phyloP scores from a whole-genome alignment of 108 stramenopile genomes.

The Asterionellopsis glacialis region DNA sequence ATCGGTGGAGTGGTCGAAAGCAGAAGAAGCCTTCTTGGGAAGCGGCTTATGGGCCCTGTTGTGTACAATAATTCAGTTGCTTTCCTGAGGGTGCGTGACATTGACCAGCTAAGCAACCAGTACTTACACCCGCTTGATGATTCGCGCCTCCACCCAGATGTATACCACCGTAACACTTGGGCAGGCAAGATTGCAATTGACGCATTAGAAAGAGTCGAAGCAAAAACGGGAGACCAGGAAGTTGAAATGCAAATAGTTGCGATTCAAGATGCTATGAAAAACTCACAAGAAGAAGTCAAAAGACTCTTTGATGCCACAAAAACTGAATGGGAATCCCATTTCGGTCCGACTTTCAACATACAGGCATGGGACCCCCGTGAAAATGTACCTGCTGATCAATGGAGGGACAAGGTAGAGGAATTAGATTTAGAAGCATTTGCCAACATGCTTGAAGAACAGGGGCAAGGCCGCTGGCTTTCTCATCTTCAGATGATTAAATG shows the following conservation, averaged over 20 bases:
- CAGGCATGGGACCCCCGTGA: conserved; percentile 69
- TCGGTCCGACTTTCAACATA: conserved; percentile 70
- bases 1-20: conserved; percentile 61
- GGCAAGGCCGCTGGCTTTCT: conserved; percentile 69
- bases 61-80: conserved; percentile 92
- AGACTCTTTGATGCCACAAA: conserved; percentile 70
- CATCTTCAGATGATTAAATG: conserved; percentile 89
- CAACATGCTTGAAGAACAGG: conserved; percentile 65
- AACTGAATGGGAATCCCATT: conserved; percentile 74
- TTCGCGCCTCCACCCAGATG: conserved; percentile 88
- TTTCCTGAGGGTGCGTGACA: conserved; percentile 75
- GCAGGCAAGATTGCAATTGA: conserved; percentile 83
- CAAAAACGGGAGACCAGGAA: conserved; percentile 34
- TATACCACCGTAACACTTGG: conserved; percentile 79
- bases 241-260: conserved; percentile 50
- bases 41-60: conserved; percentile 68
- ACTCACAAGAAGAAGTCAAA: conserved; percentile 71
- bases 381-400: conserved; percentile 67
- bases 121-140: conserved; percentile 82
- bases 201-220: conserved; percentile 63
- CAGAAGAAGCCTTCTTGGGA: conserved; percentile 56
- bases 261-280: conserved; percentile 75
- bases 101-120: conserved; percentile 52
- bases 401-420: conserved; percentile 86
- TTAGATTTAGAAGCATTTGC: conserved; percentile 84